A percentile compares a stretch with the other conserved stretches of the same genome.
These are phyloP conservation scores for Annona squamosa DNA, from an alignment of 164 flowering plant genomes.

Conservation along the genomic window DNA sequence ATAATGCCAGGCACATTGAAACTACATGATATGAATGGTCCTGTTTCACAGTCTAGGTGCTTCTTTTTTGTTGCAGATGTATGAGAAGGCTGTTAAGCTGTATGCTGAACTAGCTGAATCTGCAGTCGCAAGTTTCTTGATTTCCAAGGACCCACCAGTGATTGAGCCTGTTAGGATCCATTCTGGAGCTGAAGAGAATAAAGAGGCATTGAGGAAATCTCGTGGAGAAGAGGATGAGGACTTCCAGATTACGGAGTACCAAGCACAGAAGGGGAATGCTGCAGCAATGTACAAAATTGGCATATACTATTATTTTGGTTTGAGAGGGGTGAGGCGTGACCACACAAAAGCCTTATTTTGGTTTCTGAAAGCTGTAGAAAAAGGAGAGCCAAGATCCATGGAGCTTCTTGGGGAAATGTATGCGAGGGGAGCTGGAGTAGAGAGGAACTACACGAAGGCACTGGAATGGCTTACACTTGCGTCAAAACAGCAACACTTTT, in stretches of 20 bases:
- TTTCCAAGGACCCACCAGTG: slow-evolving; percentile 81
- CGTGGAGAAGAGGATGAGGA: slow-evolving; percentile 98
- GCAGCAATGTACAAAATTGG: slow-evolving; percentile 90
- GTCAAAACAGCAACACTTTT: slow-evolving; percentile 58
- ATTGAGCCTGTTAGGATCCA: slow-evolving; percentile 81
- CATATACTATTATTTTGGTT: slow-evolving; percentile 77
- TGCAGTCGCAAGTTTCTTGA: slow-evolving; percentile 81
- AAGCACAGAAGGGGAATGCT: slow-evolving; percentile 89
- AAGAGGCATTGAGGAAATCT: slow-evolving; percentile 75
- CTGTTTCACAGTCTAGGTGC: slow-evolving; percentile 4
- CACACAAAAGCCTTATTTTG: slow-evolving; percentile 70
- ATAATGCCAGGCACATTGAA: not conserved
- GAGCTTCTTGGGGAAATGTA: slow-evolving; percentile 97
- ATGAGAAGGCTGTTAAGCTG: slow-evolving; percentile 73
- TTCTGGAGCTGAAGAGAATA: slow-evolving; percentile 89
- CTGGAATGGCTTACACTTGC: slow-evolving; percentile 85
- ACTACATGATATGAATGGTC: not conserved
- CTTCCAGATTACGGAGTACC: slow-evolving; percentile 89
- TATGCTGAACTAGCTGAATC: slow-evolving; percentile 86
- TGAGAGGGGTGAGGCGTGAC: slow-evolving; percentile 89
- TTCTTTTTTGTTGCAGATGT: slow-evolving; percentile 44
- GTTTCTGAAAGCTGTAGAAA: slow-evolving; percentile 89
- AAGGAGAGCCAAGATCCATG: slow-evolving; percentile 90
- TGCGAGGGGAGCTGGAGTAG: slow-evolving; percentile 93
- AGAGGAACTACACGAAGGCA: slow-evolving; percentile 84